Percentiles rank a stretch among this genome's conserved stretches.
Conservation (phyloP, 2,329 filamentous ascomycete species). For the Colletotrichum lupini region DNA sequence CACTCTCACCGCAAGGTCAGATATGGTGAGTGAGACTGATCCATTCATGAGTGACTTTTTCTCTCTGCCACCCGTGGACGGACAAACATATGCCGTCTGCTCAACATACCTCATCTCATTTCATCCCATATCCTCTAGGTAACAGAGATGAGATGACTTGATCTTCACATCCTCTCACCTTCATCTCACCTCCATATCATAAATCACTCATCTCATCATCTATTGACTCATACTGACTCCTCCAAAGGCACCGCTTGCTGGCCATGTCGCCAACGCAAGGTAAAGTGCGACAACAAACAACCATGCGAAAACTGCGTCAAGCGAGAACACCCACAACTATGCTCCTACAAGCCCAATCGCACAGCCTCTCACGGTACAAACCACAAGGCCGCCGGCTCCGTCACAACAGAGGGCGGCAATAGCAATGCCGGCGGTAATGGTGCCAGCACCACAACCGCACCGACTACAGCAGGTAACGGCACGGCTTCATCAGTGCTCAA, state of each 20-base stretch:
- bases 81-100: neutral
- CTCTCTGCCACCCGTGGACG: neutral
- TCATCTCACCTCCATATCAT: neutral
- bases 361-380: constrained; percentile 43
- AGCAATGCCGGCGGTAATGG: constrained; percentile 20
- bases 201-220: neutral
- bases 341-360: constrained; percentile 74
- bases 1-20: constrained; percentile 76
- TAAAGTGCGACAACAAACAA: constrained; percentile 76
- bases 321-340: constrained; percentile 72
- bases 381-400: constrained; percentile 43
- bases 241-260: constrained; percentile 68
- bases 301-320: constrained; percentile 77
- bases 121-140: neutral
- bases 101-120: neutral
- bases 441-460: neutral
- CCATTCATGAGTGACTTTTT: neutral
- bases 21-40: constrained; percentile 64
- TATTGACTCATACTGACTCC: neutral
- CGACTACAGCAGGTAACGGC: constrained; percentile 39
- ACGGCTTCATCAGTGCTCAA: constrained; percentile 31
- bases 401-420: constrained; percentile 37
- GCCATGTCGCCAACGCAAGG: constrained; percentile 75
- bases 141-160: neutral
- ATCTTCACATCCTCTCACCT: neutral